Base-by-base conservation (phyloP, 2,329 filamentous ascomycete genomes). In the Endoconidiophora laricicola region DNA sequence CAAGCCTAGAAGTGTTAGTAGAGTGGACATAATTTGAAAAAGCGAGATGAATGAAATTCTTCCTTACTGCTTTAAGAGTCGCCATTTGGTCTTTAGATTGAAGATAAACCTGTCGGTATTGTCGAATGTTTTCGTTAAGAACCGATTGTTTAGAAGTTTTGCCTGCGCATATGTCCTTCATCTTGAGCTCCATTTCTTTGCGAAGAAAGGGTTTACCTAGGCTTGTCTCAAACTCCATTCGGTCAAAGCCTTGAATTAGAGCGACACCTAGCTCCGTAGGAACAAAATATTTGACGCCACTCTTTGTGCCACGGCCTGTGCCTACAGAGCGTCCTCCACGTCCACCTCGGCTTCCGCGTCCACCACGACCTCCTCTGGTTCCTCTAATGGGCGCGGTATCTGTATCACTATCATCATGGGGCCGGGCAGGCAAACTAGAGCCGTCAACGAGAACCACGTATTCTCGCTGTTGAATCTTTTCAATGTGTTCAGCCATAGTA, bases 401-500 rank as follows among this genome's bases (percentile, higher is more conserved):
- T 12, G 29, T 33, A 12, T 33, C 29, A 33, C 29, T 12, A 4
- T 20, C 14, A 5, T 68, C 65, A 23, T 63, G 38, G 5, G 43
- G 39, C 51, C 60, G 61, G 42, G 62, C 58, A 50, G 61, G 53
- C 49, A 60, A 57, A 33, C 63, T 61, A 55, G 62, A 60, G 57
- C 60, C 71, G 60, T 66, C 77, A 60, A 60, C 67, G 1, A 83
- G 81, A 51, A 79, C 76, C 46, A 87, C 90, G 60, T 98, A 98
- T 57, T 88, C 74, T 53, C 91, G 73, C 52, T 88, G 78, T 63
- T 96, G 87, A 58, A 98, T 94, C 65, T 90, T 98, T 53, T 85
- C 79, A 59, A 98, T 98, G 61, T 98, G 91, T 59, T 98, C 91
- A 0, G 91, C 91, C 91, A 98, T 98, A 1, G 91, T 98, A 5